Conservation (phyloP, 1,139 yeast genomes). For the Yamadazyma dendronema region DNA sequence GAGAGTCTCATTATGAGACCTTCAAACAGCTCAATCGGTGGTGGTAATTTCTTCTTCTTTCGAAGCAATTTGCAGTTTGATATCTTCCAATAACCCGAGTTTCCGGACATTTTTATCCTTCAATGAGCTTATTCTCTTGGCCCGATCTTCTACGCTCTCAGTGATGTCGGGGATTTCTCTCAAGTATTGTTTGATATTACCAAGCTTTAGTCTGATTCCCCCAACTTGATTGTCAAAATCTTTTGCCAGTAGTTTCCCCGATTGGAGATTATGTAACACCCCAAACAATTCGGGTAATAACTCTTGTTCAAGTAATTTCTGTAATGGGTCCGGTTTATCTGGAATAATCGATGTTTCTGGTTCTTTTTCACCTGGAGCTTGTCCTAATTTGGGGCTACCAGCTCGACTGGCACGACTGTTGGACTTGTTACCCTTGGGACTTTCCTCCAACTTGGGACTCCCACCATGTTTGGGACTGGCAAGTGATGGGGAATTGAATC, state of each 20-base stretch:
- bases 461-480: conserved; percentile 4
- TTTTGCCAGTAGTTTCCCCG: conserved; percentile 38
- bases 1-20: too few species aligned
- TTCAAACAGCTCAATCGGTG: too few species aligned
- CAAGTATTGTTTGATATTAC: conserved; percentile 29
- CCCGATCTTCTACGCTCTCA: conserved; percentile 32
- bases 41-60: conserved; percentile 4
- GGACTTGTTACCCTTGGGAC: neutral
- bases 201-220: conserved; percentile 36
- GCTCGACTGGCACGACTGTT: too few species aligned
- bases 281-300: conserved; percentile 40
- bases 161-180: conserved; percentile 41
- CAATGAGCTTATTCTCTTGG: conserved; percentile 25
- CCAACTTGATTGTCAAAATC: conserved; percentile 48
- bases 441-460: neutral
- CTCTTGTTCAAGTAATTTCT: conserved; percentile 30
- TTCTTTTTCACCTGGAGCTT: conserved; percentile 1
- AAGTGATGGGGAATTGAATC: conserved; percentile 3
- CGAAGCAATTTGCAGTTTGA: conserved; percentile 17
- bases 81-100: conserved; percentile 22
- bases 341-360: too few species aligned
- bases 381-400: neutral
- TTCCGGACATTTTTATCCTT: conserved; percentile 26
- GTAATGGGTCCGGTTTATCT: conserved; percentile 12
- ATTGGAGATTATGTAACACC: conserved; percentile 34